phyloP scores from a whole-genome alignment of 352 stramenopile species.

The Globisporangium mamillatum region DNA sequence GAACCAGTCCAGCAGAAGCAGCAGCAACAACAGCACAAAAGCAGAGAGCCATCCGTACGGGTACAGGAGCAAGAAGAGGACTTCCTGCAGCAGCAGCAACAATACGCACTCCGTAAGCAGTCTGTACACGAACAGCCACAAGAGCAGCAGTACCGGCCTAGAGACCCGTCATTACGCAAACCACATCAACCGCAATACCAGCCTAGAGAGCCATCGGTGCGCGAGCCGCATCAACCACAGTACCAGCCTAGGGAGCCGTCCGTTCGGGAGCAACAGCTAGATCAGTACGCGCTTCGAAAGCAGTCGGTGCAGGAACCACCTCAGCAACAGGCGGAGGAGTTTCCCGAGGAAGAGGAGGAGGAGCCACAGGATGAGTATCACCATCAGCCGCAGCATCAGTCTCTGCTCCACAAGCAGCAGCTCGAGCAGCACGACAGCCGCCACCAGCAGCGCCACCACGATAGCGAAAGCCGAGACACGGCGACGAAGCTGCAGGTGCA shows the following conservation, averaged over 20 bases:
- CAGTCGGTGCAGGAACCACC: background rate
- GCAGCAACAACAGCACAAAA: background rate
- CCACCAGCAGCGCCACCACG: slow-evolving; percentile 1
- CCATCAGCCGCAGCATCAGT: background rate
- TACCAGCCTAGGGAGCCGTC: background rate
- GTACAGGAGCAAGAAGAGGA: background rate
- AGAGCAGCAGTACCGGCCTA: background rate
- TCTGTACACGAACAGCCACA: background rate
- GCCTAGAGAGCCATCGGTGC: background rate
- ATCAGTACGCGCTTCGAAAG: background rate
- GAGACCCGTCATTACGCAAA: background rate
- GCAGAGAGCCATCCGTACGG: background rate
- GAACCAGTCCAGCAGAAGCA: slow-evolving; percentile 7
- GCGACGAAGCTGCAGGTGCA: background rate
- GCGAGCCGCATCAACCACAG: background rate
- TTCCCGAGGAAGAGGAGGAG: background rate
- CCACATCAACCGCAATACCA: background rate
- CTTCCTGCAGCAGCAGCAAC: background rate
- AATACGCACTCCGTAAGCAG: background rate
- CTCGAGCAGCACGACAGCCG: slow-evolving; percentile 29
- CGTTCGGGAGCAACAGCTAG: background rate
- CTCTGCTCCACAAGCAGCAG: slow-evolving; percentile 24
- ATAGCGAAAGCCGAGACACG: background rate
- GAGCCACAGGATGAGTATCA: background rate
- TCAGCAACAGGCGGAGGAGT: background rate